Conservation (phyloP, 495 filamentous ascomycete species). For the Ascobolus immersus region DNA sequence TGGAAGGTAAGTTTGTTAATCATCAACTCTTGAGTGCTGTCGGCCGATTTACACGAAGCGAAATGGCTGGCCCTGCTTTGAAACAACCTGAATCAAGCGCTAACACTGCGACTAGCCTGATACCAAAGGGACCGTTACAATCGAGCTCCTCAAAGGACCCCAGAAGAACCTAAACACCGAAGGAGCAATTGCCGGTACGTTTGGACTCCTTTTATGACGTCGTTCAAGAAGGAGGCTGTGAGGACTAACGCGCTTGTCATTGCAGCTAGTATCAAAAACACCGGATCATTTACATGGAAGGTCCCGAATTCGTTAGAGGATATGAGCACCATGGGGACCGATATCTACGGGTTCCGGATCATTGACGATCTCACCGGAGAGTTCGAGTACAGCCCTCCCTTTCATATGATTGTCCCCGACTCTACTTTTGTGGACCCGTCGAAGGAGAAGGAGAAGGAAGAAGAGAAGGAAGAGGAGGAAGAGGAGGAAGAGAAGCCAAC, state of each 20-base stretch:
- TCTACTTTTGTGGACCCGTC: slow-evolving; percentile 6
- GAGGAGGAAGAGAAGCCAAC: no score
- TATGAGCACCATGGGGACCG: slow-evolving; percentile 8
- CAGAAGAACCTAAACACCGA: slow-evolving; percentile 11
- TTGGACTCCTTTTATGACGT: no score
- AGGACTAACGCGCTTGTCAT: no score
- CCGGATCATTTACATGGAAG: slow-evolving; percentile 10
- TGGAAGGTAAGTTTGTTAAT: slow-evolving; percentile 10
- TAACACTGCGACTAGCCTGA: slow-evolving; percentile 8
- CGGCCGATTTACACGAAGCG: no score
- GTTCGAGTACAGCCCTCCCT: slow-evolving; percentile 14
- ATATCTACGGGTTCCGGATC: slow-evolving; percentile 14
- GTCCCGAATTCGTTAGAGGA: slow-evolving; percentile 11
- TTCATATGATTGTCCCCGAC: slow-evolving; percentile 9
- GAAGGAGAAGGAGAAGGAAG: no score
- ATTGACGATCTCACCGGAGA: slow-evolving; percentile 11
- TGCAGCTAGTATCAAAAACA: slow-evolving; percentile 10
- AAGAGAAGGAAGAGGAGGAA: no score
- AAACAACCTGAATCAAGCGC: slow-evolving; percentile 1
- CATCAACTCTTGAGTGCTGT: background rate
- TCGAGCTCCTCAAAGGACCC: slow-evolving; percentile 11
- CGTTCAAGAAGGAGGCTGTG: no score
- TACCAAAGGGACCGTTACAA: slow-evolving; percentile 11
- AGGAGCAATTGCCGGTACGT: slow-evolving; percentile 12
- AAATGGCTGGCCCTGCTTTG: background rate